Conservation (phyloP, 345 rosid species). For the Jatropha curcas region DNA sequence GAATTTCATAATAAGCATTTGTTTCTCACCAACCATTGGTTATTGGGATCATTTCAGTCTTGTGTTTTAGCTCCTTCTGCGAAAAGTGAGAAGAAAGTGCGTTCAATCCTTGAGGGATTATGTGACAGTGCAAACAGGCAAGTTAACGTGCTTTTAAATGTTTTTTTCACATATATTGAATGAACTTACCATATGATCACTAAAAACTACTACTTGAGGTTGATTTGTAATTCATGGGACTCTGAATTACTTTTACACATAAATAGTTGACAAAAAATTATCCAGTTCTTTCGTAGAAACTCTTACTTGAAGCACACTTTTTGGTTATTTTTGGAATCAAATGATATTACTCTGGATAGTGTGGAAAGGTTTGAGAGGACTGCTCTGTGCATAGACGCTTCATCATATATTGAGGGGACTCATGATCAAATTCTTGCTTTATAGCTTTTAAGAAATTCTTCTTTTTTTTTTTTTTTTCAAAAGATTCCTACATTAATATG, state of each 20-base stretch:
- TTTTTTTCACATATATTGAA: neutral
- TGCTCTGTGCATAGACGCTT: neutral
- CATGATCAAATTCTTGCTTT: neutral
- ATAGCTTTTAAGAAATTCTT: neutral
- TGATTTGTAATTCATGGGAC: neutral
- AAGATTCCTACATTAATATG: neutral
- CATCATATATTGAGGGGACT: neutral
- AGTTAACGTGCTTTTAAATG: constrained; percentile 19
- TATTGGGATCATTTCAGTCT: constrained; percentile 52
- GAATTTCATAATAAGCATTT: constrained; percentile 10
- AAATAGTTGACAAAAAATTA: neutral
- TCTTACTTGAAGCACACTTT: neutral
- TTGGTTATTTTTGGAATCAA: constrained; percentile 2
- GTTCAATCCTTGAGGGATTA: constrained; percentile 80
- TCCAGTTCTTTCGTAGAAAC: neutral
- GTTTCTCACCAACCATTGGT: constrained; percentile 16
- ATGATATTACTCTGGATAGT: neutral
- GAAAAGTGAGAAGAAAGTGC: constrained; percentile 93
- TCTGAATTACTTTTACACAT: neutral
- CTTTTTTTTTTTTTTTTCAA: neutral
- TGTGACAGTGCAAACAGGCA: constrained; percentile 81
- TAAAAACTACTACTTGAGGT: neutral
- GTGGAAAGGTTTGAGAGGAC: constrained; percentile 7
- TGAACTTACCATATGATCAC: neutral
- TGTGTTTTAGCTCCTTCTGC: constrained; percentile 79